Conservation (phyloP, 257 asterid genomes). For the Penstemon eatonii region DNA sequence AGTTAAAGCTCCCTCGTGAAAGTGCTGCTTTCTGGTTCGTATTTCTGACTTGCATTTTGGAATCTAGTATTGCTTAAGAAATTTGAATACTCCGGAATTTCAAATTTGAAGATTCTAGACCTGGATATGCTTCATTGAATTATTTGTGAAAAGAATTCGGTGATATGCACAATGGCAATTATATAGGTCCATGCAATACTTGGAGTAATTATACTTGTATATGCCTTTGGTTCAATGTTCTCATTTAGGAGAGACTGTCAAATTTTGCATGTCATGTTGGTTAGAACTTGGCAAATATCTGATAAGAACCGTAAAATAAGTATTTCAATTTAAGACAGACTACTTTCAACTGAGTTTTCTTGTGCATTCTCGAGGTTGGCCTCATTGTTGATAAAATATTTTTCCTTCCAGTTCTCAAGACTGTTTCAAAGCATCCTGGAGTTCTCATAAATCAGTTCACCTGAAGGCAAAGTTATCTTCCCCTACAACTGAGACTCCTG, state of each 20-base stretch:
- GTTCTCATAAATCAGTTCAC: constrained; percentile 89
- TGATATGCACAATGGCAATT: neutral
- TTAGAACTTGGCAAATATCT: neutral
- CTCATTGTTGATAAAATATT: constrained; percentile 22
- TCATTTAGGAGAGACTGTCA: constrained; percentile 7
- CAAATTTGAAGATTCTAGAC: constrained; percentile 1
- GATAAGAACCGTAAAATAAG: neutral
- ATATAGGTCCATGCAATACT: neutral
- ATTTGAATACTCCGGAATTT: neutral
- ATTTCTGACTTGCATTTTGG: constrained; percentile 22
- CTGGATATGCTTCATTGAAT: neutral
- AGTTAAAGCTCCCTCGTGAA: constrained; percentile 92
- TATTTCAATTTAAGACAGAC: neutral
- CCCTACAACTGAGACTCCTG: constrained; percentile 40
- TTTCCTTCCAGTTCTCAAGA: constrained; percentile 68
- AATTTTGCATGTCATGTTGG: neutral
- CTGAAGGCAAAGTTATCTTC: constrained; percentile 62
- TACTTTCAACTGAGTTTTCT: neutral
- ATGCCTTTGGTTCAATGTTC: neutral
- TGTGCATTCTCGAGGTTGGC: constrained; percentile 14
- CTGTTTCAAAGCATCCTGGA: constrained; percentile 96
- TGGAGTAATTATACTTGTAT: neutral
- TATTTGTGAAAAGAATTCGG: neutral
- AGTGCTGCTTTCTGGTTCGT: constrained; percentile 98
- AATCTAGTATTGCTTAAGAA: constrained; percentile 14